Evolutionary conservation across 306 rosid species (phyloP).

Genomic region (Argentina anserina): DNA sequence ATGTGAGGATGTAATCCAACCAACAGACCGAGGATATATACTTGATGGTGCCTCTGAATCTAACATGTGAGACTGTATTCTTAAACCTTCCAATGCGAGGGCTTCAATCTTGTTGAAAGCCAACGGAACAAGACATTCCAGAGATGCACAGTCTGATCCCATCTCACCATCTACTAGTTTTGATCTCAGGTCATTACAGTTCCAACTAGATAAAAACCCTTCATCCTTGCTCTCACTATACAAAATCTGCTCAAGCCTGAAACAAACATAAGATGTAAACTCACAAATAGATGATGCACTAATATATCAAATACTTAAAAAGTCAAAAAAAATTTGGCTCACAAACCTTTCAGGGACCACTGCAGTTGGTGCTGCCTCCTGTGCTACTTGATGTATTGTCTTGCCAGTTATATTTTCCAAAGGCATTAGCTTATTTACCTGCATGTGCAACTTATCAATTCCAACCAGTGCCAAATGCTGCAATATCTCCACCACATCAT

Average conservation of each 20-base stretch:
- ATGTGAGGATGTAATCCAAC: slow-evolving; percentile 11
- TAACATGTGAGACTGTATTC: slow-evolving; percentile 57
- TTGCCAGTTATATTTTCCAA: slow-evolving; percentile 68
- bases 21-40: slow-evolving; percentile 26
- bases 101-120: slow-evolving; percentile 47
- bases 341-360: slow-evolving; percentile 45
- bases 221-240: slow-evolving; percentile 23
- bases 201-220: slow-evolving; percentile 27
- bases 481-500: slow-evolving; percentile 56
- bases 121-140: slow-evolving; percentile 47
- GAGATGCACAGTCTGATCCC: slow-evolving; percentile 30
- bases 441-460: slow-evolving; percentile 34
- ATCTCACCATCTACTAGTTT: slow-evolving; percentile 23
- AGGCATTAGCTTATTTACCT: slow-evolving; percentile 45
- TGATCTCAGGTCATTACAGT: slow-evolving; percentile 5
- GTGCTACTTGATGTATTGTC: slow-evolving; percentile 43
- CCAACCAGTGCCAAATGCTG: slow-evolving; percentile 52
- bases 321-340: slow-evolving; percentile 11
- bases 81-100: slow-evolving; percentile 65
- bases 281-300: slow-evolving; percentile 5
- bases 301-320: background rate
- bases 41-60: slow-evolving; percentile 47
- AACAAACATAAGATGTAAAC: slow-evolving; percentile 23
- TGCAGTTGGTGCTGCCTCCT: slow-evolving; percentile 21
- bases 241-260: slow-evolving; percentile 40